These are phyloP conservation scores for Termitomyces sp. DNA, from an alignment of 768 basidiomycete species.

Conservation along the genomic window DNA sequence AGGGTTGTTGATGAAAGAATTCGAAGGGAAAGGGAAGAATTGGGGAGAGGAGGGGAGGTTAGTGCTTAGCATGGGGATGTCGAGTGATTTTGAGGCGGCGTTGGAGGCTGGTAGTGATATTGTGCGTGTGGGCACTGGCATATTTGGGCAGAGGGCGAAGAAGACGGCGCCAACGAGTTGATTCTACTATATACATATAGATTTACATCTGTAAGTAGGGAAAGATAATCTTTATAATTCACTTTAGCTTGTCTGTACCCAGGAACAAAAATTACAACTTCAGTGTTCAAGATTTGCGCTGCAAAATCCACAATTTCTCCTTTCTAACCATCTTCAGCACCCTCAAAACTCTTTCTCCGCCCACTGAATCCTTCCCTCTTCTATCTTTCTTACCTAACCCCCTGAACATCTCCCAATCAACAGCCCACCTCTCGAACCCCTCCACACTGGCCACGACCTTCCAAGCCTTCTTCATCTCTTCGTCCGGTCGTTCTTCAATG, in stretches of 20 bases:
- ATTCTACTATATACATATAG: background rate
- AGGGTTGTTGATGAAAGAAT: constrained; percentile 29
- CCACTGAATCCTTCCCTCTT: constrained; percentile 1
- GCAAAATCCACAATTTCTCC: constrained; percentile 49
- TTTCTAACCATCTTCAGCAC: constrained; percentile 34
- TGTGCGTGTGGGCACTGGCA: constrained; percentile 88
- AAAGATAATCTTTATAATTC: background rate
- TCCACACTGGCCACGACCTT: constrained; percentile 35
- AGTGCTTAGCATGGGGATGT: constrained; percentile 94
- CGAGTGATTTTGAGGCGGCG: constrained; percentile 88
- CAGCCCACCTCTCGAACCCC: constrained; percentile 21
- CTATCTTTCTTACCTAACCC: constrained; percentile 4
- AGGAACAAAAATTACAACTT: background rate
- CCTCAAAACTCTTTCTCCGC: constrained; percentile 16
- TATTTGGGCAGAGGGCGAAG: constrained; percentile 73
- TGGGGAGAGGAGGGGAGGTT: constrained; percentile 58
- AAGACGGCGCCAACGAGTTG: constrained; percentile 27
- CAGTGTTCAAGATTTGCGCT: constrained; percentile 19
- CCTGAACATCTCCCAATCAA: constrained; percentile 25
- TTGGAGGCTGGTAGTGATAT: constrained; percentile 80
- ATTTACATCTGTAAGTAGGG: background rate
- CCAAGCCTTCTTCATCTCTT: constrained; percentile 33
- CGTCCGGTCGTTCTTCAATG: constrained; percentile 38
- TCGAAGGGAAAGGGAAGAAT: constrained; percentile 20
- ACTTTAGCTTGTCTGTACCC: no score